phyloP scores from a whole-genome alignment of 2,329 filamentous ascomycete genomes.

The Penicillium griseofulvum region DNA sequence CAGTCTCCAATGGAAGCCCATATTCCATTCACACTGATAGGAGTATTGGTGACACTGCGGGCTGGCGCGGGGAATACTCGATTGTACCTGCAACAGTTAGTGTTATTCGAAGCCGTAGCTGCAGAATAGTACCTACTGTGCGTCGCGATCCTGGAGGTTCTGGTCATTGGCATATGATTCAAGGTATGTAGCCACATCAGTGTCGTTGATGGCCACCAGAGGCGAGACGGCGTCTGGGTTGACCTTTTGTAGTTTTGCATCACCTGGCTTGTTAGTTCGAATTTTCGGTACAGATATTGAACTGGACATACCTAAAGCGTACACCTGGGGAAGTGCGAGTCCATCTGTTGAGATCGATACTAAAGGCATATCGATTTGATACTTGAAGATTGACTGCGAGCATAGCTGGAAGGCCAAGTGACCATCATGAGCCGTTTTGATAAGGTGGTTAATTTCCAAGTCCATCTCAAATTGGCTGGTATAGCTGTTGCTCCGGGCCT shows the following conservation, averaged over 20 bases:
- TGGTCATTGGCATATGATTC: conserved; percentile 49
- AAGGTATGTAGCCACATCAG: conserved; percentile 48
- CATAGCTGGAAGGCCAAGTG: conserved; percentile 45
- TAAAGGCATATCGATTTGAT: conserved; percentile 42
- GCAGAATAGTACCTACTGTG: conserved; percentile 43
- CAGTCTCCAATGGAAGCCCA: conserved; percentile 21
- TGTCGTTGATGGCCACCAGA: conserved; percentile 57
- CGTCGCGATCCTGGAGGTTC: conserved; percentile 56
- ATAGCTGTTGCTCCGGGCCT: conserved; percentile 45
- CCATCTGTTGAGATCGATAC: conserved; percentile 63
- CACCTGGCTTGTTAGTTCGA: conserved; percentile 10
- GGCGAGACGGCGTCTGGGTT: conserved; percentile 44
- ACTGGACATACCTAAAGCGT: conserved; percentile 27
- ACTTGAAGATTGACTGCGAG: conserved; percentile 47
- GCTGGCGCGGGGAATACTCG: conserved; percentile 22
- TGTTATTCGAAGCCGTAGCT: not conserved
- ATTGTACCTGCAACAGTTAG: conserved; percentile 22
- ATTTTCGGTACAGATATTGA: not conserved
- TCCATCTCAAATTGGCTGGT: conserved; percentile 57
- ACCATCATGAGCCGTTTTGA: conserved; percentile 61
- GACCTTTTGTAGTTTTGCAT: conserved; percentile 14
- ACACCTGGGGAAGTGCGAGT: conserved; percentile 57
- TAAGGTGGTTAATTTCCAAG: conserved; percentile 52
- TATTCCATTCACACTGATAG: conserved; percentile 15
- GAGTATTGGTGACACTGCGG: conserved; percentile 20